phyloP scores from a whole-genome alignment of 1,284 basidiomycete species.

The Rhodotorula sp. region DNA sequence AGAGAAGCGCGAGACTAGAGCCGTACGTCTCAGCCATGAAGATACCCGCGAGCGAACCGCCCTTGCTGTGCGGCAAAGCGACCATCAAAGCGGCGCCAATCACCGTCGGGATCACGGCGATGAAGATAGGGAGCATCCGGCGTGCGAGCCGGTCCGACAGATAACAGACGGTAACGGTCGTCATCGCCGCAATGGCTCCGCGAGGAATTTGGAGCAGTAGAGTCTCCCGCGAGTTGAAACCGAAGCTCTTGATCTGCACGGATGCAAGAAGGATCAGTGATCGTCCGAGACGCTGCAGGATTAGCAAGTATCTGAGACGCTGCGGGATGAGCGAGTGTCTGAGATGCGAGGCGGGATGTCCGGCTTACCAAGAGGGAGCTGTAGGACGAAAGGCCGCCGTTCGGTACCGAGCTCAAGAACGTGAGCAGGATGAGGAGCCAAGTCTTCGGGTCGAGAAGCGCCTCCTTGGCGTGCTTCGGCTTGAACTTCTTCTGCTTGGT shows the following conservation, averaged over 20 bases:
- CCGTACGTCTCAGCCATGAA: slow-evolving; percentile 47
- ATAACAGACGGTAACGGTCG: slow-evolving; percentile 59
- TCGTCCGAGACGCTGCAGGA: background rate
- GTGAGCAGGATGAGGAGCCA: slow-evolving; percentile 64
- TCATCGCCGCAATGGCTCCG: slow-evolving; percentile 54
- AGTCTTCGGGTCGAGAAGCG: slow-evolving; percentile 59
- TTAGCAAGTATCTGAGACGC: no score
- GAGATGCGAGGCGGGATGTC: no score
- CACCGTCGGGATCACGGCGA: slow-evolving; percentile 63
- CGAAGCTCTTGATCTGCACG: slow-evolving; percentile 58
- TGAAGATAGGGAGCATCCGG: slow-evolving; percentile 63
- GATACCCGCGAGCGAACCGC: slow-evolving; percentile 60
- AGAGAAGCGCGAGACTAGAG: background rate
- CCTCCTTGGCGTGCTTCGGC: slow-evolving; percentile 61
- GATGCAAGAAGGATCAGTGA: slow-evolving; percentile 46
- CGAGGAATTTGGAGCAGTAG: slow-evolving; percentile 62
- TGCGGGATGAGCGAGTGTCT: no score
- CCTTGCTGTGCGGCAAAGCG: slow-evolving; percentile 55
- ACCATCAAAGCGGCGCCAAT: slow-evolving; percentile 61
- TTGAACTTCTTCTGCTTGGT: slow-evolving; percentile 62
- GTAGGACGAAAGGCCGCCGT: slow-evolving; percentile 52
- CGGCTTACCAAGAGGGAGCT: background rate
- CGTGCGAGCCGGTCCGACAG: slow-evolving; percentile 58
- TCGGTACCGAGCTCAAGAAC: slow-evolving; percentile 60
- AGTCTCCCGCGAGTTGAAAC: slow-evolving; percentile 65